Base-by-base conservation (phyloP, 345 rosid species). In the Theobroma cacao region DNA sequence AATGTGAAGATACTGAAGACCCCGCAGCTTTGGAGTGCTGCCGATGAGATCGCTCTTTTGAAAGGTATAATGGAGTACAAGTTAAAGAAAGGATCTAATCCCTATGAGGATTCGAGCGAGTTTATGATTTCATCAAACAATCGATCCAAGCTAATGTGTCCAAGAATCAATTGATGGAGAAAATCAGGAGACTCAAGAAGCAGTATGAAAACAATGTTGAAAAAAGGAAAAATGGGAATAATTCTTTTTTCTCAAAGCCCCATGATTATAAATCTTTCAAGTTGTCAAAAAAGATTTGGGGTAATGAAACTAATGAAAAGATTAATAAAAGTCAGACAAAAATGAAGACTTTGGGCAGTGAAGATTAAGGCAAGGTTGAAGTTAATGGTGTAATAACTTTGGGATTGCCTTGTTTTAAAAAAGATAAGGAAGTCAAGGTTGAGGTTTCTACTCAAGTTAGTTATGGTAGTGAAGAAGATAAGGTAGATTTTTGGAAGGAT, bases 21-120 rank as follows among this genome's bases (percentile, higher is more conserved):
- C 45, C 84, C 84, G 17, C 84, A 90, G 31, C 38, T 88, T 5
- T 90, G 87, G 89, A 85, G 81, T 22, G 91, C 84, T 33, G 89
- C 81, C 17, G 91, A 90, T 5, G 93, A 85, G 70, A 69, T 86
- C 7, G 75, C 72, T 3, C 45, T 90, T 1, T 47, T 90, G 7
- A 77, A 85, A 68, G 91, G 91, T 0, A 64, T 88, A 76, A 58
- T 75, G 36, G 84, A 81, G 67, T 90, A 66, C 83, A 77, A 72
- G 28, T 30, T 30, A 1, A 82, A 86, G 34, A 81, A 77, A 43
- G 91, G 86, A 1, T 47, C 77, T 20, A 81, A 78, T 34, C 80
- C 83, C 0, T 52, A 18, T 47, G 79, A 80, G 2, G 93, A 90
- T 15, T 76, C 80, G 2, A 82, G 36, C 14, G 79, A 24, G 0